Base-by-base conservation (phyloP, 495 filamentous ascomycete species). In the Xylaria cubensis region DNA sequence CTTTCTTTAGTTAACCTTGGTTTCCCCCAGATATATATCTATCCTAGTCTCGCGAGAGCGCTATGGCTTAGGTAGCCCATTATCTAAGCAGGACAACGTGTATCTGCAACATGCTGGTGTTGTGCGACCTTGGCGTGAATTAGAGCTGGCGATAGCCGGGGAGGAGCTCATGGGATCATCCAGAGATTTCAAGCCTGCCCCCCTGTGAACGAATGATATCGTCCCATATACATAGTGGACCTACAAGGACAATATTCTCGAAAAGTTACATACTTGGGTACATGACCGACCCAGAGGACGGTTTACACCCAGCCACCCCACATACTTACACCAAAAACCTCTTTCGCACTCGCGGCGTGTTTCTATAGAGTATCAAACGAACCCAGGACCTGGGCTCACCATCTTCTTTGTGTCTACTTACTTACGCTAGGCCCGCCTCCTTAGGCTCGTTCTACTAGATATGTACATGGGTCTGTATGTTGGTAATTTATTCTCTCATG, bases 151-250 rank as follows among this genome's bases (percentile, higher is more conserved):
- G 24, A 61, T 13, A 61, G 51, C 59, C 32, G 59, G 69, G 59
- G 42, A 41, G 36, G 24, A 55, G 69, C 59, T 71, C 69, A 71
- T 71, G 69, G 46, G 69, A 71, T 46, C 69, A 71, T 21, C 69
- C 46, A 71, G 59, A 71, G 61, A 71, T 71, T 71, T 71, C 48
- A 55, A 39, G 58, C n/a, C 58, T 61, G 46, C 29, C 46, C 17
- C 15, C 21, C 41, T 64, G 56, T 62, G 34, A 46, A 36, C 69
- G 69, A 56, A 64, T 71, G 34, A 29, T 19, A 71, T 64, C 32
- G 17, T 41, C 21, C 51, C 24, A 19, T 42, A 46, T 42, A 46
- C 36, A 34, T 59, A 24, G 51, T 68, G 36, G 53, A 61, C 26
- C 53, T 69, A 15, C 65, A 44, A 42, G 36, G 65, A 42, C 50